Evolutionary conservation across 148 eudicot species (phyloP).

Genomic region (Camellia granthamiana): DNA sequence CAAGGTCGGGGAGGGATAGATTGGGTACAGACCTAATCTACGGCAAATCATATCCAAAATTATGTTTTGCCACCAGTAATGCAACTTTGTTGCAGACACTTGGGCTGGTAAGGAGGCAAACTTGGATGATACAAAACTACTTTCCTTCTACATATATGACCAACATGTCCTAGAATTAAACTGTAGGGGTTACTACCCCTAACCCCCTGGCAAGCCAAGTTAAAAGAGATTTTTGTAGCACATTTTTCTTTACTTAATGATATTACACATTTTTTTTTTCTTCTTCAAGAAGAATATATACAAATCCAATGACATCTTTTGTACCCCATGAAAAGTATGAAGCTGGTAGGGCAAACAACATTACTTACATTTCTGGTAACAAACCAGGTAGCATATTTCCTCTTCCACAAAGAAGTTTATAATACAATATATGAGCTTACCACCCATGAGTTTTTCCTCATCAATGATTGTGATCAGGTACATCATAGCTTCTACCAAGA

Average conservation of each 20-base stretch:
- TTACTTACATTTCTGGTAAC: neutral
- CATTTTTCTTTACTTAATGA: neutral
- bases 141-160: neutral
- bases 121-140: neutral
- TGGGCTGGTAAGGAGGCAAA: neutral
- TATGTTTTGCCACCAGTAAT: neutral
- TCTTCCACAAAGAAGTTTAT: neutral
- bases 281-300: neutral
- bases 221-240: no score
- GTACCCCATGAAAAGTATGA: constrained; percentile 4
- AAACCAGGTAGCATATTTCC: neutral
- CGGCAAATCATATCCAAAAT: neutral
- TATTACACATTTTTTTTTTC: neutral
- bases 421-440: constrained; percentile 30
- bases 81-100: neutral
- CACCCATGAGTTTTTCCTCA: constrained; percentile 92
- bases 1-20: no score
- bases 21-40: no score
- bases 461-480: constrained; percentile 76
- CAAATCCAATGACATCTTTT: neutral
- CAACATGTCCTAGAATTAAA: neutral
- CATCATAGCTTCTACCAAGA: constrained; percentile 81
- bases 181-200: neutral
- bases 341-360: neutral
- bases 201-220: no score